Evolutionary conservation across 2,329 filamentous ascomycete genomes (phyloP).

Genomic region (Pseudomassariella vexata): DNA sequence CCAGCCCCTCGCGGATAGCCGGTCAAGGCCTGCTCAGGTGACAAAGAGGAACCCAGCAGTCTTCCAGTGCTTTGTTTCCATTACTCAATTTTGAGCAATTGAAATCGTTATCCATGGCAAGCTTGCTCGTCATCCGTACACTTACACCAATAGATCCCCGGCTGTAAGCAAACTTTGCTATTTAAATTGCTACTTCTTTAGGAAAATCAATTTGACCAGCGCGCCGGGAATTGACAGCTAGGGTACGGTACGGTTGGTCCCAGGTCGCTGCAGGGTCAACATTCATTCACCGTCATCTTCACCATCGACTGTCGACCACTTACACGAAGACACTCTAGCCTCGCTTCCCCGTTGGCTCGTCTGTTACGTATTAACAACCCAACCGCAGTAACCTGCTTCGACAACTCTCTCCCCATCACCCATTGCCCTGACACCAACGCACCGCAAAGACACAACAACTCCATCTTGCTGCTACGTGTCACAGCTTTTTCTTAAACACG

Average conservation of each 20-base stretch:
- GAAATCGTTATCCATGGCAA: constrained; percentile 11
- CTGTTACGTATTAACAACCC: constrained; percentile 5
- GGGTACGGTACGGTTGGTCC: no score
- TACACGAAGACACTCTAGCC: no score
- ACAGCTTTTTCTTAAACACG: neutral
- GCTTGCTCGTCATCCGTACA: neutral
- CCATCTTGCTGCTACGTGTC: constrained; percentile 4
- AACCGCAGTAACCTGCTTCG: neutral
- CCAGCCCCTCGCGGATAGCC: no score
- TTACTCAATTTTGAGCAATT: constrained; percentile 39
- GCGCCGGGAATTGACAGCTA: no score
- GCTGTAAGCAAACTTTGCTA: no score
- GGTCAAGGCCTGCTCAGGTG: constrained; percentile 33
- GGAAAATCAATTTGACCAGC: no score
- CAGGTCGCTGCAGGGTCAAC: no score
- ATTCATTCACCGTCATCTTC: neutral
- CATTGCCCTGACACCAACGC: constrained; percentile 11
- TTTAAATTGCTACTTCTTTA: no score
- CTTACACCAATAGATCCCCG: no score
- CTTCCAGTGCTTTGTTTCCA: constrained; percentile 32
- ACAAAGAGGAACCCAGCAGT: constrained; percentile 27
- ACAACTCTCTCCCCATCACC: neutral
- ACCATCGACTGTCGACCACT: no score
- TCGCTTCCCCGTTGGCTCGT: neutral
- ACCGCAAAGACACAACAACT: constrained; percentile 2